Conservation (phyloP, 2,329 filamentous ascomycete species). For the Onygenales sp. region DNA sequence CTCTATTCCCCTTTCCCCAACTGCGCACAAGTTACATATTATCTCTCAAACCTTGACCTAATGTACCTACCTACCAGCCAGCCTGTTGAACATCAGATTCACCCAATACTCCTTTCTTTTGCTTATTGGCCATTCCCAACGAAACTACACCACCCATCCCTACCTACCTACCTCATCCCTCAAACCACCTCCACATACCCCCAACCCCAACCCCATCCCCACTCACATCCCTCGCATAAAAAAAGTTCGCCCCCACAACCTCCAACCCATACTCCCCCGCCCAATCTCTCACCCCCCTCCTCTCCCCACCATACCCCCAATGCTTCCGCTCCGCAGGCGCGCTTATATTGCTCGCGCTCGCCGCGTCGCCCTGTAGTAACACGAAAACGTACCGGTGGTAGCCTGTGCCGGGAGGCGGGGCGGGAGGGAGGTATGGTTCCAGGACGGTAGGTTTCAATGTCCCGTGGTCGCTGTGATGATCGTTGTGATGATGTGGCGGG, state of each 20-base stretch:
- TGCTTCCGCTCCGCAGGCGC: conserved; percentile 42
- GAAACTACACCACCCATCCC: background rate
- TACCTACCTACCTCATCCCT: background rate
- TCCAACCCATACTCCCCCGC: conserved; percentile 20
- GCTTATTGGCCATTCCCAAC: background rate
- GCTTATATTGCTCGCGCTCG: conserved; percentile 25
- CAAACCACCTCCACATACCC: background rate
- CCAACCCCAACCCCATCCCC: conserved; percentile 2
- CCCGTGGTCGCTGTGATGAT: background rate
- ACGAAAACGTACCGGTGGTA: conserved; percentile 51
- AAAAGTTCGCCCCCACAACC: conserved; percentile 21
- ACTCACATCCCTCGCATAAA: conserved; percentile 17
- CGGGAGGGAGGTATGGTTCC: conserved; percentile 42
- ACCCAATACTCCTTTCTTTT: background rate
- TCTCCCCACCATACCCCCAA: conserved; percentile 44
- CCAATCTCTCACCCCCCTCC: conserved; percentile 31
- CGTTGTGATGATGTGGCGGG: conserved; percentile 6
- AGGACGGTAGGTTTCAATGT: background rate
- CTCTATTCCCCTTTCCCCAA: too few relatives aligned
- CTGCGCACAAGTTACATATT: too few relatives aligned
- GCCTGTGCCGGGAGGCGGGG: conserved; percentile 46
- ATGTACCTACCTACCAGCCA: too few relatives aligned
- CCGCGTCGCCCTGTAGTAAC: conserved; percentile 34
- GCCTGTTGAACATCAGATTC: too few relatives aligned
- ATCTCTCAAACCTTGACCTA: too few relatives aligned